Base-by-base conservation (phyloP, 352 stramenopile genomes). In the Pythium brassicae region DNA sequence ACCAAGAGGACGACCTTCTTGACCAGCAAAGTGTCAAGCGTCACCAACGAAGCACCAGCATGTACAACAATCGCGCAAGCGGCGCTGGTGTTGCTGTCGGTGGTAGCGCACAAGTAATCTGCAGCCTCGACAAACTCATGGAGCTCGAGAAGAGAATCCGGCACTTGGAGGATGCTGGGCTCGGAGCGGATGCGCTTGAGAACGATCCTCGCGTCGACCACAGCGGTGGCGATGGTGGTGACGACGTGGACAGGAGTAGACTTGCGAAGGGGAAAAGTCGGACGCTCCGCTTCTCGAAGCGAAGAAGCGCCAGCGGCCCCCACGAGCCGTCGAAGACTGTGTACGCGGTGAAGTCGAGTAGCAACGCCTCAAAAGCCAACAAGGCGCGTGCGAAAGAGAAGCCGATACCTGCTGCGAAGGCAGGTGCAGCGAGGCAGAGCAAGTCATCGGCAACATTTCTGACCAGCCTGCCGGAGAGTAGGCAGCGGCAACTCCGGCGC, bases 61-160 rank as follows among this genome's bases (percentile, higher is more conserved):
- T 76, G 43, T 77, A 80, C 26, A 65, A 74, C 50, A 37, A 66
- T 57, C 34, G 61, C 46, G 43, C 63, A 64, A 56, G 59, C 23
- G 35, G 42, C 8, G 12, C 32, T 8, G 27, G 27, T 26, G 53
- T 22, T 20, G 40, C 10, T 26, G 60, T 57, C 56, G 50, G 26
- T 20, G 48, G 14, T 19, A 78, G 72, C 32, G 53, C 60, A 0
- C 73, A 81, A 19, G 82, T 96, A 11, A 75, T 95, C 42, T 80
- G 67, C 42, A 92, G 75, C 54, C 69, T 97, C 19, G 83, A 93
- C 61, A 89, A 88, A 43, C 81, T 97, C 7, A 89, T 96, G 65
- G 87, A 97, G 52, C 71, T 97, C 3, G 89, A 97, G 62, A 79
- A 90, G 63, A 78, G 89, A 11, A 97, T 97, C 53, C 73, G 74